These are phyloP conservation scores for Fusarium acutatum DNA, from an alignment of 2,329 filamentous ascomycete species.

Conservation along the genomic window DNA sequence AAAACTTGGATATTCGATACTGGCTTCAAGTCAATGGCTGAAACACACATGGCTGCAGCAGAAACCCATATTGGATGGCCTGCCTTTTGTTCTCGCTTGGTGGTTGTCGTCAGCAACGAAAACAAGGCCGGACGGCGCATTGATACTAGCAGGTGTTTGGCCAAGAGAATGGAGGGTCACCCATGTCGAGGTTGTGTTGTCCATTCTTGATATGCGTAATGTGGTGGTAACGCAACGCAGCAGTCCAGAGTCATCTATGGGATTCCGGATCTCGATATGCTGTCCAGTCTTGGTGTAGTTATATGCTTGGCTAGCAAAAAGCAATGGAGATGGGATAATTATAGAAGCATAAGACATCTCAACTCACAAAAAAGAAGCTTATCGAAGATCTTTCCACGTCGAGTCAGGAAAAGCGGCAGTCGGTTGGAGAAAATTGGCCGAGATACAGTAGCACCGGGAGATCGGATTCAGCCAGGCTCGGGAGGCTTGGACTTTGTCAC, in stretches of 20 bases:
- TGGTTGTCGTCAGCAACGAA: conserved; percentile 40
- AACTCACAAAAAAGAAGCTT: not conserved
- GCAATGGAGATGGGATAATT: not conserved
- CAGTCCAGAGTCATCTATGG: not conserved
- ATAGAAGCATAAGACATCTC: not conserved
- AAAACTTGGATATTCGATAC: conserved; percentile 8
- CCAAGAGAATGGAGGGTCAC: conserved; percentile 24
- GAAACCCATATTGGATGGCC: conserved; percentile 3
- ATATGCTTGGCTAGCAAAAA: not conserved
- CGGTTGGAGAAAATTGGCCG: conserved; percentile 21
- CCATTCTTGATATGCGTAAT: conserved; percentile 6
- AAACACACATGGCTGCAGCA: conserved; percentile 9
- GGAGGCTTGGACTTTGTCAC: conserved; percentile 19
- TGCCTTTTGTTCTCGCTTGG: conserved; percentile 14
- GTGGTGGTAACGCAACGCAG: not conserved
- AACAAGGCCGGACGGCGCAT: conserved; percentile 28
- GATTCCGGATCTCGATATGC: not conserved
- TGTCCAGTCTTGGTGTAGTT: not conserved
- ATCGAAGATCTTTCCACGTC: conserved; percentile 13
- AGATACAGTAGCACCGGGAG: conserved; percentile 30
- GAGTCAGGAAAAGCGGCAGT: not conserved
- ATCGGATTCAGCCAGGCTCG: conserved; percentile 28
- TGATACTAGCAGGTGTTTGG: conserved; percentile 26
- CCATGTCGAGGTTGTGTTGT: conserved; percentile 27
- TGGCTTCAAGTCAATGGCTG: conserved; percentile 1